A percentile compares a stretch with the other conserved stretches of the same genome.
phyloP scores from a whole-genome alignment of 495 filamentous ascomycete genomes.

The Penicillium maclennaniae region DNA sequence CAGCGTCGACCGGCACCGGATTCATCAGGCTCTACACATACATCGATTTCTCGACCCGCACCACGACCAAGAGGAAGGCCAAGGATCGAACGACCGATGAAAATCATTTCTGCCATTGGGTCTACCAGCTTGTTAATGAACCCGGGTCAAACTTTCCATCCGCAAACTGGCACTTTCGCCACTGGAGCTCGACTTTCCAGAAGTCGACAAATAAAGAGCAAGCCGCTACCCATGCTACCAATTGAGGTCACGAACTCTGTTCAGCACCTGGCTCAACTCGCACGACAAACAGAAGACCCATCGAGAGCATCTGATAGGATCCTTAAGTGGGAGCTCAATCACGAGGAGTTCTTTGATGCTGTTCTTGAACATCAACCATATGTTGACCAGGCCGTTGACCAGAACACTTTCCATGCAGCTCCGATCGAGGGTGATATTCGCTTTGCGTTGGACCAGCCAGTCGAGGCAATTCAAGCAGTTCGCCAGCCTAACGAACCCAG shows the following conservation, averaged over 20 bases:
- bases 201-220: not conserved
- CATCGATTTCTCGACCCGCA: constrained; percentile 27
- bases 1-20: constrained; percentile 11
- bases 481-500: not conserved
- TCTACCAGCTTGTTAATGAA: constrained; percentile 36
- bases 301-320: constrained; percentile 19
- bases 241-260: constrained; percentile 23
- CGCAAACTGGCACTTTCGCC: constrained; percentile 43
- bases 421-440: constrained; percentile 33
- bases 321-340: constrained; percentile 35
- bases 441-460: constrained; percentile 28
- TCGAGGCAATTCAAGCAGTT: not conserved
- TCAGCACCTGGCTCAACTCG: constrained; percentile 21
- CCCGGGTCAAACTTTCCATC: constrained; percentile 40
- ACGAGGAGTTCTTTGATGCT: constrained; percentile 28
- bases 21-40: constrained; percentile 4
- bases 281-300: constrained; percentile 5
- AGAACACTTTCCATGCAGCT: constrained; percentile 24
- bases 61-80: constrained; percentile 15
- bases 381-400: constrained; percentile 34
- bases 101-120: constrained; percentile 24
- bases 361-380: constrained; percentile 21
- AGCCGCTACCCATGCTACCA: not conserved
- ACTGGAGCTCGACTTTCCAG: constrained; percentile 23
- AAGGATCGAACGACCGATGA: constrained; percentile 5